Evolutionary conservation across 129 eudicot species (phyloP), one percentile per base, ranked within the genome.

Genomic region (Artemisia argyi): DNA sequence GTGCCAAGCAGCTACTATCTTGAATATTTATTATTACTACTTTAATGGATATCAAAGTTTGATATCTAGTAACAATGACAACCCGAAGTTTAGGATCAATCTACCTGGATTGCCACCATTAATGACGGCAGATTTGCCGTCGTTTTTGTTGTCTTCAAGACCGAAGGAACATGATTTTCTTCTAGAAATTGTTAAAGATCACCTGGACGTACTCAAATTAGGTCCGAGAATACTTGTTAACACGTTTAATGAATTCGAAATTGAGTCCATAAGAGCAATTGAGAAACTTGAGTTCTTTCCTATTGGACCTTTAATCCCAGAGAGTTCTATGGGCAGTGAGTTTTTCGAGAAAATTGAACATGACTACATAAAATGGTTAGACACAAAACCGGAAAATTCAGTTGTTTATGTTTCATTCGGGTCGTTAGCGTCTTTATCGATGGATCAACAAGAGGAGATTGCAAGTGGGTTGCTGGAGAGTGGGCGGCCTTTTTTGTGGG

Each of bases 291-390:
- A 74, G 4, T 9, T 74, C 35, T 9, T 59, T 5, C 71, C 35
- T 0, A 42, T 78, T 0, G 96, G 96, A 30, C 96, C 96, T 49
- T 84, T 88, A 78, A 61, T 89, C 32, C 96, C 96, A 47, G 80
- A 87, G 1, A 73, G 3, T 11, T 80, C 60, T n/a, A 81, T 85
- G 18, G 87, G 83, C 2, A 78, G 83, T 63, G 61, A 82, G 59
- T 86, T 89, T 68, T 82, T 71, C 56, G 83, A 83, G 20, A 16
- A 69, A 0, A 69, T 82, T 22, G 8, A 22, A 10, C 26, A 71
- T 5, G 55, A 39, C 1, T 68, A 58, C 62, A 20, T 61, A 11
- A 48, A 66, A 8, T 89, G 96, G 92, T 78, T 89, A 16, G 62
- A 47, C 75, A 58, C 85, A 2, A 84, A 86, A 81, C 85, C 71